phyloP scores from a whole-genome alignment of 1,139 yeast genomes.

The Taiozyma sp. region DNA sequence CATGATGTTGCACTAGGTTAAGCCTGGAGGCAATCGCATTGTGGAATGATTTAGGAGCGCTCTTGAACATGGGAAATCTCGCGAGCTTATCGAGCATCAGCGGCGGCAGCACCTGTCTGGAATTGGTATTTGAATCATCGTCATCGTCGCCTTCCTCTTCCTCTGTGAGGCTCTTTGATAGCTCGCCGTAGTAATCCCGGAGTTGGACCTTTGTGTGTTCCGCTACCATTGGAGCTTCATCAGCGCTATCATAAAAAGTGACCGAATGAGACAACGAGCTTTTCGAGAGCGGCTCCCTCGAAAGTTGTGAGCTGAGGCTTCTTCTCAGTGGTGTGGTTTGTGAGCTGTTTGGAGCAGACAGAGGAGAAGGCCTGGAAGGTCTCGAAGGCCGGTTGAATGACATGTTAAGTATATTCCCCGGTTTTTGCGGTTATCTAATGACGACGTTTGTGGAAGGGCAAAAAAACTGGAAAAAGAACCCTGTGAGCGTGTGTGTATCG shows the following conservation, averaged over 20 bases:
- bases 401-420: not conserved
- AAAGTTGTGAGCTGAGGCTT: not conserved
- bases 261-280: not conserved
- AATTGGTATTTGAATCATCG: slow-evolving; percentile 8
- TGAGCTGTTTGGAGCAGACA: not conserved
- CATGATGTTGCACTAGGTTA: slow-evolving; percentile 52
- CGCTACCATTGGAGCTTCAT: not conserved
- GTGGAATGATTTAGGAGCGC: slow-evolving; percentile 62
- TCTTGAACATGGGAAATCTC: slow-evolving; percentile 55
- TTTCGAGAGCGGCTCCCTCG: not conserved
- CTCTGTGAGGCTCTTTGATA: not conserved
- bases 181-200: not conserved
- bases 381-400: not conserved
- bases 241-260: not conserved
- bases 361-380: slow-evolving; percentile 10
- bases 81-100: slow-evolving; percentile 47
- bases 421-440: not conserved
- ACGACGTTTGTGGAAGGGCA: not conserved
- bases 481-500: not conserved
- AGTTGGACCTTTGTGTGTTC: not conserved
- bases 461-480: not conserved
- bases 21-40: slow-evolving; percentile 53
- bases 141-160: slow-evolving; percentile 2
- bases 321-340: not conserved
- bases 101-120: slow-evolving; percentile 35